A percentile compares a stretch with the other conserved stretches of the same genome.
phyloP scores from a whole-genome alignment of 2,329 filamentous ascomycete species.

The Alternaria metachromatica region DNA sequence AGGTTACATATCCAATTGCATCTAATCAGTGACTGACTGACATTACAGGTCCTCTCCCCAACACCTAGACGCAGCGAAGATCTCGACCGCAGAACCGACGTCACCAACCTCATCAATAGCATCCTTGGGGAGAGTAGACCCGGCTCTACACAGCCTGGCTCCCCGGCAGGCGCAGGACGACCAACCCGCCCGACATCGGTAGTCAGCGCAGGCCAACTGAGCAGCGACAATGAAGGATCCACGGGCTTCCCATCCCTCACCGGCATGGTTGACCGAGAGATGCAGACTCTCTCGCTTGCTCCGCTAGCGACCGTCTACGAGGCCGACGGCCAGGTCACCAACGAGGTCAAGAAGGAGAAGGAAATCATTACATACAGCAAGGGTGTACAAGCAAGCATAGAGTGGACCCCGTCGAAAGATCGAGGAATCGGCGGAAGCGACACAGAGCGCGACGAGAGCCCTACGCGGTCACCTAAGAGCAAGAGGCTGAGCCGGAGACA shows the following conservation, averaged over 20 bases:
- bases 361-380: conserved; percentile 98
- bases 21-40: conserved; percentile 14
- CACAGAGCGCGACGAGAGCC: conserved; percentile 68
- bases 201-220: conserved; percentile 80
- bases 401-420: conserved; percentile 66
- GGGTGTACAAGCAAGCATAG: conserved; percentile 87
- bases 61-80: conserved; percentile 70
- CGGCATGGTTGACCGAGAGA: conserved; percentile 51
- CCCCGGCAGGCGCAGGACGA: conserved; percentile 51
- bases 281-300: conserved; percentile 76
- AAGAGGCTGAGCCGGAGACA: conserved; percentile 82
- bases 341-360: conserved; percentile 66
- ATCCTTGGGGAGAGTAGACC: conserved; percentile 81
- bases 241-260: conserved; percentile 22
- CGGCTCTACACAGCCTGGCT: conserved; percentile 66
- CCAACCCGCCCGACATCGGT: conserved; percentile 86
- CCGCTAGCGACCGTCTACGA: conserved; percentile 81
- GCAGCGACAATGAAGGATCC: conserved; percentile 66
- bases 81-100: conserved; percentile 68
- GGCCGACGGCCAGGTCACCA: conserved; percentile 75
- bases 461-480: conserved; percentile 60
- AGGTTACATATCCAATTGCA: conserved; percentile 28
- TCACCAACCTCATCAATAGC: conserved; percentile 85
- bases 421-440: conserved; percentile 60
- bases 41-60: conserved; percentile 69